Base-by-base conservation (phyloP, 2,329 filamentous ascomycete species). In the Alternaria novae-zelandiae region DNA sequence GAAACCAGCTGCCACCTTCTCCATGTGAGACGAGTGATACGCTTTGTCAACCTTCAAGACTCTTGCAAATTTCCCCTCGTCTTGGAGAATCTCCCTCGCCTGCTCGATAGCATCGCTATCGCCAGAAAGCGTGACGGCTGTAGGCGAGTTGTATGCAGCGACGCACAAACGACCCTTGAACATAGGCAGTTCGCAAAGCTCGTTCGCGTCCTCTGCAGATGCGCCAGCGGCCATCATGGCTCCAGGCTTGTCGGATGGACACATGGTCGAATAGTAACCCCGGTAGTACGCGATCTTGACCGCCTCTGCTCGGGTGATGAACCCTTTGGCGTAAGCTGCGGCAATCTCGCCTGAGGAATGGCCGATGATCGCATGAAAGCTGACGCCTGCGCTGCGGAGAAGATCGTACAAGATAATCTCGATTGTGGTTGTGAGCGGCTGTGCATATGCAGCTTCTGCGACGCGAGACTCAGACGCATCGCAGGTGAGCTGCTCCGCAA, bases 21-120 rank as follows among this genome's bases (percentile, higher is more conserved):
- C 36, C 36, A 41, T 41, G 83, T 83, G 30, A 83, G 82, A 23
- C 76, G 75, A 0, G 81, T 85, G 84, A 55, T 85, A 85, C 0
- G 83, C 82, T 5, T 68, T 79, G 21, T 83, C 80, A 1, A 84
- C 82, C 59, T 79, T 74, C 1, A 86, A 74, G 11, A 69, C 54
- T 0, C 82, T 72, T 2, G 73, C 75, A 63, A 84, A 85, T 8
- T 74, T 79, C 4, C 74, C 67, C 17, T 80, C 71, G 5, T 78
- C 75, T 2, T 81, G 68, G 0, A 85, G 63, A 2, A 70, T 66
- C 0, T 67, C 59, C 5, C 76, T 68, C 0, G 75, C 65, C 46
- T 78, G 71, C 0, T 76, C 64, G 5, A 85, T 77, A 2, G 78
- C 81, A 60, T 79, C 74, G 0, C 44, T 54, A 58, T 85, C 82